Evolutionary conservation across 2,329 filamentous ascomycete genomes (phyloP).

Genomic region (Aspergillus fructus): DNA sequence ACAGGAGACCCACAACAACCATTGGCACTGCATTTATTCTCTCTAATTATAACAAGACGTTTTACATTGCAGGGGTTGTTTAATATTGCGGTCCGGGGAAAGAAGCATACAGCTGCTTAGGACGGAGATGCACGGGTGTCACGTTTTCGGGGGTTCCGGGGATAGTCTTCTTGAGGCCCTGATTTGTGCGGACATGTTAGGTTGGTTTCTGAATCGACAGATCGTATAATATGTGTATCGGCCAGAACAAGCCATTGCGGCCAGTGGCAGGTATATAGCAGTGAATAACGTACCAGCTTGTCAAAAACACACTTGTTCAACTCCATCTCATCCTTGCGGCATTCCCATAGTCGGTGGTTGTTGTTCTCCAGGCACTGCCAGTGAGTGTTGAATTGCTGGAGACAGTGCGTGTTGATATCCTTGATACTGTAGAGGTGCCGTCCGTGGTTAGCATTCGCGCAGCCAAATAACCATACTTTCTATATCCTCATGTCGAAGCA

Average conservation of each 20-base stretch:
- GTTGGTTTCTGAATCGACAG: background rate
- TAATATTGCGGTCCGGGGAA: conserved; percentile 41
- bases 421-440: conserved; percentile 63
- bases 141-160: conserved; percentile 70
- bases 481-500: background rate
- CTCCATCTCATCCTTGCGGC: conserved; percentile 80
- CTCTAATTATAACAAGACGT: conserved; percentile 1
- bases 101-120: conserved; percentile 48
- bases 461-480: background rate
- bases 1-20: conserved; percentile 13
- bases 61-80: background rate
- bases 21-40: conserved; percentile 3
- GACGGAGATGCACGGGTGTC: conserved; percentile 71
- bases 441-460: background rate
- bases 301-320: conserved; percentile 95
- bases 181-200: conserved; percentile 1
- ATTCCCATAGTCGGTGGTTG: conserved; percentile 98
- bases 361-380: conserved; percentile 96
- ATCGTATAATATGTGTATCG: background rate
- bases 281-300: conserved; percentile 70
- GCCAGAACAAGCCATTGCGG: background rate
- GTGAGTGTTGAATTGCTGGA: conserved; percentile 86
- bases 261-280: background rate
- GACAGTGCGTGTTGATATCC: conserved; percentile 93
- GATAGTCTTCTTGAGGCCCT: conserved; percentile 81